These are phyloP conservation scores for Tolypocladium pustulatum DNA, from an alignment of 2,329 filamentous ascomycete genomes.

Conservation along the genomic window DNA sequence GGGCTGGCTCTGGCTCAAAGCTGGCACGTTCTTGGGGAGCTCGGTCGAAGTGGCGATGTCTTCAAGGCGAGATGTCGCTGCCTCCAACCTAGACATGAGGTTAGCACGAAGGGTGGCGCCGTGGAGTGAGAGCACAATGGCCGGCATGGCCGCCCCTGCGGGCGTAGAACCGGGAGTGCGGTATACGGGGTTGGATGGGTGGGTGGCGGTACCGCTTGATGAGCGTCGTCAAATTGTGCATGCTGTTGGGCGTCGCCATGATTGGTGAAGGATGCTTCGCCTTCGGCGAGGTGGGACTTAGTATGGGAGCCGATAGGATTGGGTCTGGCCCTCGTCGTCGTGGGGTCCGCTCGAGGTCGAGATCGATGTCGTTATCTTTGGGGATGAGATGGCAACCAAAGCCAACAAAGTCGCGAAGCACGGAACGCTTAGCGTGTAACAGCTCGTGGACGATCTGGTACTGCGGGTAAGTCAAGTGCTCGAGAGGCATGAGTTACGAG, in stretches of 20 bases:
- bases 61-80: constrained; percentile 89
- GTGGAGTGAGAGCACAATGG: not conserved
- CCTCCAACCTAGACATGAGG: constrained; percentile 67
- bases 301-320: not conserved
- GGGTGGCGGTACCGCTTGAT: constrained; percentile 72
- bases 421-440: not conserved
- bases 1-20: constrained; percentile 25
- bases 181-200: not conserved
- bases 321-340: not conserved
- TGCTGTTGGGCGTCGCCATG: constrained; percentile 70
- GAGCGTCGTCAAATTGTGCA: constrained; percentile 93
- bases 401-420: not conserved
- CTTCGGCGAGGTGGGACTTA: not conserved
- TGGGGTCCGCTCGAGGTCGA: not conserved
- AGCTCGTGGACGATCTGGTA: not conserved
- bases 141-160: not conserved
- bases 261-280: not conserved
- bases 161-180: not conserved
- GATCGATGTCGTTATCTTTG: not conserved
- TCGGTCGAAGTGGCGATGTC: constrained; percentile 81
- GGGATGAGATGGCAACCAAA: not conserved
- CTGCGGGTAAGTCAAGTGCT: not conserved
- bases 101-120: constrained; percentile 27
- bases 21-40: constrained; percentile 39
- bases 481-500: not conserved